Base-by-base conservation (phyloP, 257 asterid genomes). In the Ophiorrhiza pumila region DNA sequence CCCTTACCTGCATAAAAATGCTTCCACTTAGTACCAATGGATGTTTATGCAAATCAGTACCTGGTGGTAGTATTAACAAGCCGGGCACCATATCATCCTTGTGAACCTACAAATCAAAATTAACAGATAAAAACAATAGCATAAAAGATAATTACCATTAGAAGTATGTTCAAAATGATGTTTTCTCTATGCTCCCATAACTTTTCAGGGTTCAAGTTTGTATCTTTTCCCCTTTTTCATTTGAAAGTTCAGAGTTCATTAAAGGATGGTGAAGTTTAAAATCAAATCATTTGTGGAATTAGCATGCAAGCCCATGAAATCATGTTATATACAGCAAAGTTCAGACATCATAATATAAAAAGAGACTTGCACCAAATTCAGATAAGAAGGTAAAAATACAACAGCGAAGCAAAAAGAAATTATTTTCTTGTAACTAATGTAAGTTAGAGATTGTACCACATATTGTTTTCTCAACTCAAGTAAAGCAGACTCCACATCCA, bases 21-120 rank as follows among this genome's bases (percentile, higher is more conserved):
- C 84, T 86, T 82, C 96, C 97, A 78, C 74, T 85, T 70, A 35
- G 56, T 32, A 92, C 94, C 74, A 91, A 88, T 66, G 93, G 97
- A 80, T 95, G 98, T 42, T 87, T 82, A 83, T 95, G 98, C 80
- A 95, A 82, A 84, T 90, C 97, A 65, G 95, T 85, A 77, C 94
- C 91, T 42, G 96, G 96, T 58, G 98, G 99, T 61, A 89, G 88
- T 76, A 86, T 62, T 73, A 95, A 78, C 78, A 95, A 83, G 76
- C 86, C 95, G 41, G 90, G 95, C 45, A 95, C 91, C 56, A 83
- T 74, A 78, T 84, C 96, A 85, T 95, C 99, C 85, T 78, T 80
- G 59, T 68, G 70, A 68, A 94, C 96, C 97, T 94, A 80, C 69
- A 35, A 29, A 47, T 49, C 22, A 31, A 53, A 71, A 55, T 76